Percentiles rank a stretch among this genome's conserved stretches.
These are phyloP conservation scores for Suillus paluster DNA, from an alignment of 768 basidiomycete species.

Conservation along the genomic window DNA sequence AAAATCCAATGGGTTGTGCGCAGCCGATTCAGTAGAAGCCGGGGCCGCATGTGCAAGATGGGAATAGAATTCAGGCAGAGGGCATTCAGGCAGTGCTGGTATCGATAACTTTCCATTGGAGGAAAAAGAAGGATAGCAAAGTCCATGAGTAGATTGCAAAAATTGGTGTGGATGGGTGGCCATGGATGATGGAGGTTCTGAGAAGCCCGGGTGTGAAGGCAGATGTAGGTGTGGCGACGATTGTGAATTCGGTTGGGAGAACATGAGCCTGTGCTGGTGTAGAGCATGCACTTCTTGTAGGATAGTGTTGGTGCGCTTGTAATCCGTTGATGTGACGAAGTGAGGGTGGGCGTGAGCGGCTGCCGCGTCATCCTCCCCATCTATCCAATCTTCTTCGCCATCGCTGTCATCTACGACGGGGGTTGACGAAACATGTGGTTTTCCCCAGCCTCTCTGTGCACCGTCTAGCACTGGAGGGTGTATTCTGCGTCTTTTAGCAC, in stretches of 20 bases:
- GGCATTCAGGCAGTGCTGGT: constrained; percentile 10
- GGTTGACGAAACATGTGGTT: background rate
- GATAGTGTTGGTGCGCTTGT: constrained; percentile 64
- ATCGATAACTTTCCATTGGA: constrained; percentile 10
- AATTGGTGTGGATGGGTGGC: constrained; percentile 5
- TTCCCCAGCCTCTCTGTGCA: constrained; percentile 49
- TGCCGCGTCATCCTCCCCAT: constrained; percentile 40
- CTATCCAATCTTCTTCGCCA: constrained; percentile 38
- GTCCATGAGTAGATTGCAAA: constrained; percentile 7
- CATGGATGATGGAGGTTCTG: constrained; percentile 1
- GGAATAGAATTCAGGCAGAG: constrained; percentile 5
- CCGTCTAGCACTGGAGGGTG: constrained; percentile 58
- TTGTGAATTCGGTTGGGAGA: constrained; percentile 24
- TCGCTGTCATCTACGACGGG: constrained; percentile 22
- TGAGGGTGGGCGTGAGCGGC: constrained; percentile 22
- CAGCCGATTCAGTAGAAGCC: constrained; percentile 8
- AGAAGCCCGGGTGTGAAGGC: background rate
- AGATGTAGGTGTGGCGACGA: constrained; percentile 2
- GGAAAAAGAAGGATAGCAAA: constrained; percentile 4
- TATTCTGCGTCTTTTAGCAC: constrained; percentile 58
- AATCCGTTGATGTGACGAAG: constrained; percentile 30
- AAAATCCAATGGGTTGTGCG: constrained; percentile 21
- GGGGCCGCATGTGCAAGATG: constrained; percentile 8
- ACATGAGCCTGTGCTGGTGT: constrained; percentile 65
- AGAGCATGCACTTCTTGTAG: constrained; percentile 74